Evolutionary conservation across 768 basidiomycete species (phyloP).

Genomic region (Cyathus striatus): DNA sequence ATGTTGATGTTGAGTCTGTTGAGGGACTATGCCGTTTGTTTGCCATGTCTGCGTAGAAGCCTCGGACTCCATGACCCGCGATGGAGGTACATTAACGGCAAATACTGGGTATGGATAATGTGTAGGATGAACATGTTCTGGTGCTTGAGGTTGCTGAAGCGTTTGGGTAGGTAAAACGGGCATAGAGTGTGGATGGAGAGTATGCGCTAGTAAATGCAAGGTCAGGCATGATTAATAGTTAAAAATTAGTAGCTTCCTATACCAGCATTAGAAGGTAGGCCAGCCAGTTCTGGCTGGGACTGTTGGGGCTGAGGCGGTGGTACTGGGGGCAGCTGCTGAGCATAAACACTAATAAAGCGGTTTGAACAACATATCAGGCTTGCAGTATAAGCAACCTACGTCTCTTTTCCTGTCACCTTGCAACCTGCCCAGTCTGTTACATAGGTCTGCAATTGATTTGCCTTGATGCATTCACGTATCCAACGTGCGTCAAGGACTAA

Average conservation of each 20-base stretch:
- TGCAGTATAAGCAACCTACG: constrained; percentile 35
- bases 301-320: constrained; percentile 4
- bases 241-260: constrained; percentile 1
- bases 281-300: background rate
- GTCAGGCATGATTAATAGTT: constrained; percentile 3
- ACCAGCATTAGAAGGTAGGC: constrained; percentile 2
- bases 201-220: constrained; percentile 12
- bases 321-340: background rate
- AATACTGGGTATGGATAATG: constrained; percentile 28
- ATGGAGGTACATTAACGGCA: constrained; percentile 26
- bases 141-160: constrained; percentile 16
- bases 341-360: constrained; percentile 2
- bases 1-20: constrained; percentile 56
- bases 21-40: constrained; percentile 54
- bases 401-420: constrained; percentile 71
- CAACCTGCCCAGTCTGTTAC: constrained; percentile 76
- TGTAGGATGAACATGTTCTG: constrained; percentile 8
- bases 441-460: constrained; percentile 67
- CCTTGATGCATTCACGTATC: constrained; percentile 73
- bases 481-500: constrained; percentile 70
- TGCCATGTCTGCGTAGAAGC: constrained; percentile 65
- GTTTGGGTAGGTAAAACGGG: background rate
- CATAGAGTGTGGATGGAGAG: constrained; percentile 16
- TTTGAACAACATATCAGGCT: too few species aligned
- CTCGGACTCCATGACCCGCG: constrained; percentile 42